Percentiles rank a stretch among this genome's conserved stretches.
phyloP scores from a whole-genome alignment of 306 rosid species.

The Macrotyloma uniflorum region DNA sequence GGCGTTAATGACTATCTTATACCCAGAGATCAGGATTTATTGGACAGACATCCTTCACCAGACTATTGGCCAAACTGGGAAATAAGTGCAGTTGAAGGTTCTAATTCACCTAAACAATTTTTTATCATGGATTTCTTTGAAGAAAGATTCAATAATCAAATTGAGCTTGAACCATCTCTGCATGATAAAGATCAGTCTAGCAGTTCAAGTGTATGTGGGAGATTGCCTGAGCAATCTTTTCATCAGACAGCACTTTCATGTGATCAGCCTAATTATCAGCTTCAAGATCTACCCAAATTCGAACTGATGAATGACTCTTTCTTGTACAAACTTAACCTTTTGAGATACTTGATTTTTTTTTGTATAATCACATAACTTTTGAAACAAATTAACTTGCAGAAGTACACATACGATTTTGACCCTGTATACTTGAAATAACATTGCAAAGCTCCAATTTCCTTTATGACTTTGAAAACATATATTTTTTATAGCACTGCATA shows the following conservation, averaged over 20 bases:
- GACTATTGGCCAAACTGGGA: conserved; percentile 73
- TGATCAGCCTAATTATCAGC: conserved; percentile 48
- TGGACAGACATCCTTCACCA: conserved; percentile 70
- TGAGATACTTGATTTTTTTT: conserved; percentile 53
- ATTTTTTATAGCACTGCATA: conserved; percentile 18
- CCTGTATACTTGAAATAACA: too few relatives aligned
- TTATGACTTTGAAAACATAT: background rate
- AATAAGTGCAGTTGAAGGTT: conserved; percentile 47
- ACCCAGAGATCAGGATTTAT: conserved; percentile 49
- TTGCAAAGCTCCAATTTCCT: conserved; percentile 24
- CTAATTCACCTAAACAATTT: conserved; percentile 45
- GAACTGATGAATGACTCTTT: conserved; percentile 59
- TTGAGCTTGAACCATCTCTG: conserved; percentile 50
- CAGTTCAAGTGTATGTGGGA: conserved; percentile 58
- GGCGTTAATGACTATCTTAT: conserved; percentile 54
- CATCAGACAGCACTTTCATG: conserved; percentile 41
- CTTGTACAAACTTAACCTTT: conserved; percentile 69
- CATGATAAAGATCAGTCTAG: conserved; percentile 58
- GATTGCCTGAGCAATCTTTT: conserved; percentile 53
- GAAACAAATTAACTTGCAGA: conserved; percentile 37
- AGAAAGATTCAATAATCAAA: conserved; percentile 44
- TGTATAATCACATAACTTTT: conserved; percentile 47
- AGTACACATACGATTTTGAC: too few relatives aligned
- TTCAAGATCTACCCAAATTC: conserved; percentile 54
- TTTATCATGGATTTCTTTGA: conserved; percentile 43